These are phyloP conservation scores for Abrus precatorius DNA, from an alignment of 306 rosid genomes.

Conservation along the genomic window DNA sequence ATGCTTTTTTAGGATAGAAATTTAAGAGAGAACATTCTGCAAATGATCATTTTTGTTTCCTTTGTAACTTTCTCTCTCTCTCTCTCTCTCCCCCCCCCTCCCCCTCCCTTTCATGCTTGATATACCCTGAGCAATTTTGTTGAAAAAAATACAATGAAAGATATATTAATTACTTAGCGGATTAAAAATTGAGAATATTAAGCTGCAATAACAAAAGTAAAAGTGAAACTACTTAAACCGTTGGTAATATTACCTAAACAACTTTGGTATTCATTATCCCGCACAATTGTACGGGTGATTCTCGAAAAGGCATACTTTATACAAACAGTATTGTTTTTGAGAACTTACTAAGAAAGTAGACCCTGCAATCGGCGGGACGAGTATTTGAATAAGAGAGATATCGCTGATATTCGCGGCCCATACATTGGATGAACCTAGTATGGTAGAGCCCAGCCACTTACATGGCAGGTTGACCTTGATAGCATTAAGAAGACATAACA, in stretches of 20 bases:
- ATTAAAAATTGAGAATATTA: not conserved
- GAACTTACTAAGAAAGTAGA: not conserved
- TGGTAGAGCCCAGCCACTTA: not conserved
- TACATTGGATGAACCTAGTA: not conserved
- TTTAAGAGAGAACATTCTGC: too few species aligned
- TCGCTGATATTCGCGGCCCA: not conserved
- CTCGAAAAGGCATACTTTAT: not conserved
- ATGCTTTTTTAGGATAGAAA: too few species aligned
- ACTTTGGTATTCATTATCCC: constrained; percentile 1
- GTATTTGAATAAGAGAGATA: not conserved
- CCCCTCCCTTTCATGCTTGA: too few species aligned
- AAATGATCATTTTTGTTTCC: too few species aligned
- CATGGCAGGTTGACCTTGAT: constrained; percentile 12
- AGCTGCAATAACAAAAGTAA: not conserved
- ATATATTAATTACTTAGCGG: not conserved
- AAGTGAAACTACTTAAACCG: not conserved
- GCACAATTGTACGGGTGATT: not conserved
- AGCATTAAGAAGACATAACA: constrained; percentile 8
- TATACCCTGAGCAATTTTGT: not conserved
- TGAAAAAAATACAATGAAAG: not conserved
- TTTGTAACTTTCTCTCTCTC: too few species aligned
- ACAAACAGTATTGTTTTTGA: not conserved
- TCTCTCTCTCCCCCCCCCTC: too few species aligned
- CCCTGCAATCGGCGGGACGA: not conserved
- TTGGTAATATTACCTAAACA: not conserved